Base-by-base conservation (phyloP, 2,329 filamentous ascomycete species). In the Sporothrix curviconia region DNA sequence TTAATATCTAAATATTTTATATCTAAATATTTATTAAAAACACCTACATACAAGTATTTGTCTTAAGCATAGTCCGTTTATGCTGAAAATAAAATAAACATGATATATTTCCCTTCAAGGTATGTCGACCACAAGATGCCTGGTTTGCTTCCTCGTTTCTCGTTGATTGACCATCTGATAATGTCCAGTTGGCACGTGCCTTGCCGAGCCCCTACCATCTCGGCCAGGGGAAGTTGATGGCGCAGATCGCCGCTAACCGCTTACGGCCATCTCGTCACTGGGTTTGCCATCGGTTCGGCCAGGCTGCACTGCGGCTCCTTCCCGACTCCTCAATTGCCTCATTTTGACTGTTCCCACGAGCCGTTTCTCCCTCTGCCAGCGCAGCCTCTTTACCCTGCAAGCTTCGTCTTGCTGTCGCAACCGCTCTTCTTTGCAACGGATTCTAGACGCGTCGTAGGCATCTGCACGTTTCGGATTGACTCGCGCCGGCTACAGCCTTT, bases 401-500 rank as follows among this genome's bases (percentile, higher is more conserved):
- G 2, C 39, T 7, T 14, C 4, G n/a, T 34, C 39, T 22, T 49
- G n/a, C n/a, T 11, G 12, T 34, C 30, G 14, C 9, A 19, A 15
- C 17, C 42, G 14, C 32, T 37, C 28, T n/a, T 19, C 7, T 11
- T 37, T 7, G 22, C 22, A 37, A 30, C 22, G 14, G 12, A 51
- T 25, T 39, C 47, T n/a, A 51, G 32, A 14, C 32, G 32, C 32
- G 19, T 51, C 11, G 22, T 55, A 8, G 44, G 30, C 52, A 37
- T 30, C 34, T 55, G 42, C 42, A n/a, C 15, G 32, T 55, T 55
- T 49, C 53, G 53, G 53, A 55, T 55, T 55, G 53, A 55, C 53
- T 15, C 36, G 4, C 32, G 44, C 53, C 53, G 53, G 15, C 53
- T 39, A 24, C 39, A 39, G 24, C 43, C 22, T 15, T 30, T 39